Percentiles rank a stretch among this genome's conserved stretches.
phyloP scores from a whole-genome alignment of 2,329 filamentous ascomycete genomes.

The Sporothrix brunneoviolacea region DNA sequence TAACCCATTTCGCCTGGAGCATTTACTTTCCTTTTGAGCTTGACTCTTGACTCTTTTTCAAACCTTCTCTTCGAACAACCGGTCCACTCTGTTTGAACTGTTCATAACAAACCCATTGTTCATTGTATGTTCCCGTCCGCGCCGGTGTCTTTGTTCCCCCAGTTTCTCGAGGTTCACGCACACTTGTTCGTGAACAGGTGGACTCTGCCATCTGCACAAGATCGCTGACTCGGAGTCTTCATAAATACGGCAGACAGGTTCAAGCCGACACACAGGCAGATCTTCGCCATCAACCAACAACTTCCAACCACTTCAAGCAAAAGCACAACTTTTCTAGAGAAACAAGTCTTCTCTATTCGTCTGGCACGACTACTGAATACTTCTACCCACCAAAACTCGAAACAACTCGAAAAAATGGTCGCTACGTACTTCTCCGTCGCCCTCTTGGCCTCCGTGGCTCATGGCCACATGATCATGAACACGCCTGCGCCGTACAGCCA shows the following conservation, averaged over 20 bases:
- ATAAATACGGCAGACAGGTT: slow-evolving; percentile 2
- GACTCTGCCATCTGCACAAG: not conserved
- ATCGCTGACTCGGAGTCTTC: not conserved
- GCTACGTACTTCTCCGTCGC: slow-evolving; percentile 43
- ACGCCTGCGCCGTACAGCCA: slow-evolving; percentile 57
- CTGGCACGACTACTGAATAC: not conserved
- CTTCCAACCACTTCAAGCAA: no score
- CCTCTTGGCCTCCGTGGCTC: slow-evolving; percentile 45
- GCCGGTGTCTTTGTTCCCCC: not conserved
- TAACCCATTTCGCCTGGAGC: slow-evolving; percentile 33
- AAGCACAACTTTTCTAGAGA: not conserved
- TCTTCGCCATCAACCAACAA: not conserved
- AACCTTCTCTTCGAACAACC: not conserved
- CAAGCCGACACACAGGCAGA: not conserved
- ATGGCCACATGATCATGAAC: slow-evolving; percentile 71
- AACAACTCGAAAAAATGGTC: slow-evolving; percentile 21
- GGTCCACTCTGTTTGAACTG: not conserved
- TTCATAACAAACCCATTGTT: not conserved
- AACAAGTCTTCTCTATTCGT: not conserved
- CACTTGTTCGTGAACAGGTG: slow-evolving; percentile 2
- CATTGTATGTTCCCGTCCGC: not conserved
- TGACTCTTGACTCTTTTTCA: not conserved
- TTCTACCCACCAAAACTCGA: not conserved
- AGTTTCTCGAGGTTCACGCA: not conserved
- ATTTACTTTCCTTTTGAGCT: slow-evolving; percentile 31